Evolutionary conservation across 148 eudicot genomes (phyloP).

Genomic region (Selenicereus undatus): DNA sequence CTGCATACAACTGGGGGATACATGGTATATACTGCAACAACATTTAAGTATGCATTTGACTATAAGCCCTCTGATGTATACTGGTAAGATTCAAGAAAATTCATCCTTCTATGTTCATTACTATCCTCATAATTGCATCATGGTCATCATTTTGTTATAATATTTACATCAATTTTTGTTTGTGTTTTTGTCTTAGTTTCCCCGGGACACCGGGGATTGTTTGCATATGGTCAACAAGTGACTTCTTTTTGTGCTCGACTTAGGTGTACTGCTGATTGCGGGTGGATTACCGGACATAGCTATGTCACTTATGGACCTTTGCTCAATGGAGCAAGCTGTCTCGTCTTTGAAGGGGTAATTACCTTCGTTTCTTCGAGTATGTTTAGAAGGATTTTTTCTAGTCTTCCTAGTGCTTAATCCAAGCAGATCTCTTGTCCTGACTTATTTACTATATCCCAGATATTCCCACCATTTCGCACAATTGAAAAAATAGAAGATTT

Average conservation of each 20-base stretch:
- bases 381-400: neutral
- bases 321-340: conserved; percentile 88
- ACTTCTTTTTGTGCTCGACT: neutral
- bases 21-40: conserved; percentile 95
- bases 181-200: neutral
- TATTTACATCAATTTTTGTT: neutral
- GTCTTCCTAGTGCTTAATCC: neutral
- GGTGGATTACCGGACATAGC: conserved; percentile 99
- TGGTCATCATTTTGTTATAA: neutral
- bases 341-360: conserved; percentile 93
- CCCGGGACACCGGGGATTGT: neutral
- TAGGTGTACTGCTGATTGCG: conserved; percentile 99
- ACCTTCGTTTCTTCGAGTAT: conserved; percentile 8
- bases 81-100: conserved; percentile 50
- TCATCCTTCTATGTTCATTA: neutral
- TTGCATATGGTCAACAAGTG: neutral
- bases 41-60: conserved; percentile 98
- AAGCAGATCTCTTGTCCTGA: conserved; percentile 1
- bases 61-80: conserved; percentile 86
- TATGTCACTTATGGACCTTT: conserved; percentile 97
- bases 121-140: neutral
- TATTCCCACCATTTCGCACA: neutral
- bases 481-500: neutral
- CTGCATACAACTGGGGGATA: conserved; percentile 99
- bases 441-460: neutral